These are phyloP conservation scores for Suillus subluteus DNA, from an alignment of 768 basidiomycete genomes.

Conservation along the genomic window DNA sequence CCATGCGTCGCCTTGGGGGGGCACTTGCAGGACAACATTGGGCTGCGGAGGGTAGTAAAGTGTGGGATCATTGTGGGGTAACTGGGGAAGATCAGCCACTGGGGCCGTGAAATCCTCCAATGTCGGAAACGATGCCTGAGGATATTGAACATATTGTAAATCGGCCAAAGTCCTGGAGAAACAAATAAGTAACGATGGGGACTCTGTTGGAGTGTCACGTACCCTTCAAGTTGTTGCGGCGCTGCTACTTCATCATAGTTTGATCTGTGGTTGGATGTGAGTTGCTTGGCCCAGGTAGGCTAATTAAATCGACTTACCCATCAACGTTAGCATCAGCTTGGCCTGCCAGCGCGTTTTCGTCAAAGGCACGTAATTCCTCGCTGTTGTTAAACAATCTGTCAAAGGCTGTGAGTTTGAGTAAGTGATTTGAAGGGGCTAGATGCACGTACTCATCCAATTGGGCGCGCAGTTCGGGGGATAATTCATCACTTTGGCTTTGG, in stretches of 20 bases:
- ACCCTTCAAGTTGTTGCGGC: neutral
- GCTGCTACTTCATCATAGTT: neutral
- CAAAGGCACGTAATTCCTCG: neutral
- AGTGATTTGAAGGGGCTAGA: neutral
- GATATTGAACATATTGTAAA: neutral
- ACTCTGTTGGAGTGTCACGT: neutral
- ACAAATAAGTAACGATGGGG: neutral
- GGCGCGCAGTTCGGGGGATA: neutral
- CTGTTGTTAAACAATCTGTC: neutral
- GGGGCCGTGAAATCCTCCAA: neutral
- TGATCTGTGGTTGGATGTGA: neutral
- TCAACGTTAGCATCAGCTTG: neutral
- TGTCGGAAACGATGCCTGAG: neutral
- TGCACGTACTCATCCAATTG: neutral
- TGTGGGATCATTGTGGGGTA: too few relatives aligned
- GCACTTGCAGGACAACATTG: too few relatives aligned
- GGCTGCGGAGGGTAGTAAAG: too few relatives aligned
- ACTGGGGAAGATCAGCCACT: neutral
- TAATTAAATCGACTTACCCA: neutral
- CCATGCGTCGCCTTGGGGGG: too few relatives aligned
- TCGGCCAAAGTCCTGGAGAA: neutral
- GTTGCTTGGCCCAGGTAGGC: neutral
- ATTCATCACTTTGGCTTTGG: neutral
- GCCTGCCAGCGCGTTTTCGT: neutral
- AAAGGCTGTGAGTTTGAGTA: neutral